Evolutionary conservation across 805 yeast species (phyloP).

Genomic region (Kodamaea sagamina): DNA sequence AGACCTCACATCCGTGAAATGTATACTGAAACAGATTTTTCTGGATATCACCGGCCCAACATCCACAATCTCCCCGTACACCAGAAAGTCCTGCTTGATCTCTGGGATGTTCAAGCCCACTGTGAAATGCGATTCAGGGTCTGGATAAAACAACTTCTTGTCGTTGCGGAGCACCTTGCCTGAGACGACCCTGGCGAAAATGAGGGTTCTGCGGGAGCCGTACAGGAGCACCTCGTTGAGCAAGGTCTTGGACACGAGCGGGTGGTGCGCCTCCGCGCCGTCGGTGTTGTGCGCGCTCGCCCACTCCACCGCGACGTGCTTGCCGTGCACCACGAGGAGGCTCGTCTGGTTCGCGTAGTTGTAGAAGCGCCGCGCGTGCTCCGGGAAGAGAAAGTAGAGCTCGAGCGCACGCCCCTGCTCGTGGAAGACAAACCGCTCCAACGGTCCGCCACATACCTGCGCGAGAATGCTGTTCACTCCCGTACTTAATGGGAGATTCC

Average conservation of each 20-base stretch:
- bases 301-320: slow-evolving; percentile 51
- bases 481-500: slow-evolving; percentile 42
- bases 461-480: slow-evolving; percentile 53
- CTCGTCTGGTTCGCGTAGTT: slow-evolving; percentile 51
- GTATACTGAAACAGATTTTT: slow-evolving; percentile 60
- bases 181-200: slow-evolving; percentile 34
- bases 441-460: slow-evolving; percentile 68
- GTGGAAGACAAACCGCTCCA: slow-evolving; percentile 49
- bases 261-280: slow-evolving; percentile 20
- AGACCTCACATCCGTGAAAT: slow-evolving; percentile 56
- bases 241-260: slow-evolving; percentile 25
- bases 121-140: slow-evolving; percentile 44
- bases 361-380: slow-evolving; percentile 57
- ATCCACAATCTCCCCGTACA: slow-evolving; percentile 62
- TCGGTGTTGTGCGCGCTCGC: slow-evolving; percentile 29
- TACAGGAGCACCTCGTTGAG: slow-evolving; percentile 35
- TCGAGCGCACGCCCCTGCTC: slow-evolving; percentile 33
- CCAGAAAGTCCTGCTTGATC: slow-evolving; percentile 50
- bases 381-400: slow-evolving; percentile 52
- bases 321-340: slow-evolving; percentile 61
- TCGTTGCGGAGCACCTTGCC: slow-evolving; percentile 25
- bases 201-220: slow-evolving; percentile 59
- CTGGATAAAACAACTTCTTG: slow-evolving; percentile 39
- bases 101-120: slow-evolving; percentile 45
- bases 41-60: slow-evolving; percentile 67